Conservation (phyloP, 805 yeast species). For the Cyberlindnera xylosilytica region DNA sequence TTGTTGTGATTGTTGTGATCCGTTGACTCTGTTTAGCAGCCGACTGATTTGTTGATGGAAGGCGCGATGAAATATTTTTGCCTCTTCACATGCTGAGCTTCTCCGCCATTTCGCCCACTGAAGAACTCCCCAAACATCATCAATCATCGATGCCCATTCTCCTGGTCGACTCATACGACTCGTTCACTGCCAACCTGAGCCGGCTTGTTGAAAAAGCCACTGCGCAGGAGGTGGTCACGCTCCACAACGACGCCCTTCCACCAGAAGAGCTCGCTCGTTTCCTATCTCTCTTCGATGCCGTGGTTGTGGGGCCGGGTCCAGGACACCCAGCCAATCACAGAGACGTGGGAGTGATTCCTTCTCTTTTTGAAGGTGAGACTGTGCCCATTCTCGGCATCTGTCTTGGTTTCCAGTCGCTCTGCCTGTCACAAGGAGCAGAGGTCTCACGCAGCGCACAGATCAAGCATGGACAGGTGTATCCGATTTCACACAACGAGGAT, state of each 20-base stretch:
- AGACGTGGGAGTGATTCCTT: conserved; percentile 74
- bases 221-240: conserved; percentile 32
- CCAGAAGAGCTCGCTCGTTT: conserved; percentile 36
- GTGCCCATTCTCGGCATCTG: conserved; percentile 89
- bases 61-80: no score
- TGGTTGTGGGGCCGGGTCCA: conserved; percentile 96
- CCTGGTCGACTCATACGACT: conserved; percentile 90
- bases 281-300: conserved; percentile 59
- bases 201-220: conserved; percentile 56
- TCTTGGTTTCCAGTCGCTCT: conserved; percentile 85
- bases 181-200: conserved; percentile 82
- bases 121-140: no score
- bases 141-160: conserved; percentile 45
- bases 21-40: no score
- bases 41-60: background rate
- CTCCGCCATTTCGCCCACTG: no score
- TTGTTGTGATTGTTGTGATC: background rate
- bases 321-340: conserved; percentile 68
- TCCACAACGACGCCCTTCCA: conserved; percentile 36
- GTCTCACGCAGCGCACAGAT: conserved; percentile 54
- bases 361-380: conserved; percentile 36
- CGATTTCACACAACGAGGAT: conserved; percentile 29
- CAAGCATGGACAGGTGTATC: conserved; percentile 83
- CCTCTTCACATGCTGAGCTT: no score
- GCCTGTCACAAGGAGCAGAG: conserved; percentile 55